Percentiles rank a stretch among this genome's conserved stretches.
Conservation (phyloP, 129 eudicot genomes). For the Lonicera japonica region DNA sequence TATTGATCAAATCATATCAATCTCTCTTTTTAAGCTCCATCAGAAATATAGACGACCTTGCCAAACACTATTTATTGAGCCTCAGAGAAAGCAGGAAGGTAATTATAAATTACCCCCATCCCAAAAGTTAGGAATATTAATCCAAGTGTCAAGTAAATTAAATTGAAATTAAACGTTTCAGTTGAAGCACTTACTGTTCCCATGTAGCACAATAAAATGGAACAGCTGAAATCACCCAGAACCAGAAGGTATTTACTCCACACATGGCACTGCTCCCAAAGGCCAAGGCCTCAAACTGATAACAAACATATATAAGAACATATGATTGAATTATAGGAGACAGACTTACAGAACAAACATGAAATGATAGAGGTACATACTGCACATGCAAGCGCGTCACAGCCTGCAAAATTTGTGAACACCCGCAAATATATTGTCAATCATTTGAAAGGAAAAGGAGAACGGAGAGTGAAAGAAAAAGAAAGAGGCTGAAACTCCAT, state of each 20-base stretch:
- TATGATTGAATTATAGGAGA: neutral
- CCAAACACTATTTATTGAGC: no score
- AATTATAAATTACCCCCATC: no score
- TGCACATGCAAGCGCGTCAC: conserved; percentile 98
- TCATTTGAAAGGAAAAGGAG: neutral
- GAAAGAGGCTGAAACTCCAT: neutral
- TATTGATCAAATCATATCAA: no score
- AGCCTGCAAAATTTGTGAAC: conserved; percentile 44
- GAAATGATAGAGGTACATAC: conserved; percentile 29
- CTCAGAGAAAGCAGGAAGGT: no score
- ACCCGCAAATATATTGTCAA: conserved; percentile 13
- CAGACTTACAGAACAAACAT: no score
- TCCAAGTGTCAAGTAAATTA: no score
- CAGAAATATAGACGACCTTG: no score
- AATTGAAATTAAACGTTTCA: no score
- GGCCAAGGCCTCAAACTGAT: conserved; percentile 87
- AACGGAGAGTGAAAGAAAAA: neutral
- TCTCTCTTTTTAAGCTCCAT: no score
- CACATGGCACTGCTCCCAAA: conserved; percentile 96
- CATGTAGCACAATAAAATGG: conserved; percentile 93
- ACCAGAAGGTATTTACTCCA: conserved; percentile 86
- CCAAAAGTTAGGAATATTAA: no score
- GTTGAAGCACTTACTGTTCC: conserved; percentile 72
- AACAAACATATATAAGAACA: conserved; percentile 10
- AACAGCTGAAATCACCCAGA: conserved; percentile 91